Evolutionary conservation across 2,329 filamentous ascomycete species (phyloP).

Genomic region (Canariomyces notabilis): DNA sequence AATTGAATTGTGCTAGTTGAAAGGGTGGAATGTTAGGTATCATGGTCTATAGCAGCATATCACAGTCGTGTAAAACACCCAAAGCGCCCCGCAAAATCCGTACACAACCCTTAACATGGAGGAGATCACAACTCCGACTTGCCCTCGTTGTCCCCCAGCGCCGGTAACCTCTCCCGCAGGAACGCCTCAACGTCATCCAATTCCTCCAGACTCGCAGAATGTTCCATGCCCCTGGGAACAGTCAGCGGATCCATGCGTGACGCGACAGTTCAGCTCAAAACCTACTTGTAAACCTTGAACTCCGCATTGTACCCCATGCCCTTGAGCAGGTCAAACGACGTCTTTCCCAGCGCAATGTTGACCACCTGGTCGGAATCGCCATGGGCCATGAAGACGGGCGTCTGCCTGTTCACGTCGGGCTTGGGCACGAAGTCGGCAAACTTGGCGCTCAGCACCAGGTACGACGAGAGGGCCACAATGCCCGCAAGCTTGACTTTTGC

Average conservation of each 20-base stretch:
- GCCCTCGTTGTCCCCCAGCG: constrained; percentile 31
- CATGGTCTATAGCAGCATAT: not conserved
- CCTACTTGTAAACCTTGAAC: constrained; percentile 70
- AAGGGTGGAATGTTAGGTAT: not conserved
- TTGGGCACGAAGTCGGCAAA: constrained; percentile 40
- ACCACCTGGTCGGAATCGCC: constrained; percentile 75
- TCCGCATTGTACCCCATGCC: constrained; percentile 67
- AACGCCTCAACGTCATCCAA: constrained; percentile 73
- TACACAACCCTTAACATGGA: not conserved
- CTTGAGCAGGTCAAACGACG: constrained; percentile 62
- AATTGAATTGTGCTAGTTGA: no score
- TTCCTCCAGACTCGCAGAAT: constrained; percentile 73
- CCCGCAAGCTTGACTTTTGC: constrained; percentile 71
- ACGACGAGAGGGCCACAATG: constrained; percentile 79
- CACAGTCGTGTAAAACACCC: not conserved
- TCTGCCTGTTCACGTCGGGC: constrained; percentile 60
- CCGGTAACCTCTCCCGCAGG: constrained; percentile 42
- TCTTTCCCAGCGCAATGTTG: constrained; percentile 59
- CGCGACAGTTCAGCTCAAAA: constrained; percentile 13
- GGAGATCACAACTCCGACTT: constrained; percentile 33
- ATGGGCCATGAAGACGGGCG: constrained; percentile 84
- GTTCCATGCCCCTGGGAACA: constrained; percentile 56
- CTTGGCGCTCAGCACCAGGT: constrained; percentile 60
- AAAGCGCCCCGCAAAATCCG: not conserved
- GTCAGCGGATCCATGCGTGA: constrained; percentile 2